These are phyloP conservation scores for Eleusine coracana DNA, from an alignment of 176 grass and related monocot genomes.

Conservation along the genomic window DNA sequence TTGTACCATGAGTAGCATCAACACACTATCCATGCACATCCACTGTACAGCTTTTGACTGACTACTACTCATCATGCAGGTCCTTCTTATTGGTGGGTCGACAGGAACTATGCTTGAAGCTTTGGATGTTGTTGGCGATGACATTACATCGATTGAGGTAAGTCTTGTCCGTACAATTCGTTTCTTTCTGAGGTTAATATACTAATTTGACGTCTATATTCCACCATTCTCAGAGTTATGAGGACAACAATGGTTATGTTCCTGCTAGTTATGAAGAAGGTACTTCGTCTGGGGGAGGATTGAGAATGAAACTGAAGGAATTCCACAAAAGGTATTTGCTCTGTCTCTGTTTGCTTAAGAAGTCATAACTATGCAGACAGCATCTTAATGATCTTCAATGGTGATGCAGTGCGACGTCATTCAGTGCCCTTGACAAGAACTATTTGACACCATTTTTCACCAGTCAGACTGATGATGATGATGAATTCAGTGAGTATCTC, in stretches of 20 bases:
- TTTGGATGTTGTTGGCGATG: constrained; percentile 92
- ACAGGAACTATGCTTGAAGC: constrained; percentile 95
- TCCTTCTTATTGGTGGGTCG: constrained; percentile 95
- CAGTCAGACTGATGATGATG: constrained; percentile 80
- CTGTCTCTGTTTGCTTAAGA: constrained; percentile 3
- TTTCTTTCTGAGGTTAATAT: neutral
- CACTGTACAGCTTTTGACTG: constrained; percentile 8
- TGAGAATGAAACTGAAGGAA: constrained; percentile 95
- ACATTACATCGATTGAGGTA: constrained; percentile 61
- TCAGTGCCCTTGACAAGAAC: constrained; percentile 95
- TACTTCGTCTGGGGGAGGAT: constrained; percentile 73
- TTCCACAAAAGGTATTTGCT: constrained; percentile 84
- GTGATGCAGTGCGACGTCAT: constrained; percentile 82
- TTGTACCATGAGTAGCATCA: neutral
- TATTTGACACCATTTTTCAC: constrained; percentile 99
- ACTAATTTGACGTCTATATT: constrained; percentile 26
- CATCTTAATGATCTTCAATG: constrained; percentile 34
- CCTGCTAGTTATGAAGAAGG: constrained; percentile 79
- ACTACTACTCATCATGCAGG: constrained; percentile 50
- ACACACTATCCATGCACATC: constrained; percentile 4
- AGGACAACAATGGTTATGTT: constrained; percentile 78
- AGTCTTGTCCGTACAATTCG: constrained; percentile 28
- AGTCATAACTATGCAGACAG: constrained; percentile 6
- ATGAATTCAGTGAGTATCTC: constrained; percentile 65
- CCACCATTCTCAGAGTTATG: constrained; percentile 59